phyloP scores from a whole-genome alignment of 768 basidiomycete genomes.

The Pholiota conissans region DNA sequence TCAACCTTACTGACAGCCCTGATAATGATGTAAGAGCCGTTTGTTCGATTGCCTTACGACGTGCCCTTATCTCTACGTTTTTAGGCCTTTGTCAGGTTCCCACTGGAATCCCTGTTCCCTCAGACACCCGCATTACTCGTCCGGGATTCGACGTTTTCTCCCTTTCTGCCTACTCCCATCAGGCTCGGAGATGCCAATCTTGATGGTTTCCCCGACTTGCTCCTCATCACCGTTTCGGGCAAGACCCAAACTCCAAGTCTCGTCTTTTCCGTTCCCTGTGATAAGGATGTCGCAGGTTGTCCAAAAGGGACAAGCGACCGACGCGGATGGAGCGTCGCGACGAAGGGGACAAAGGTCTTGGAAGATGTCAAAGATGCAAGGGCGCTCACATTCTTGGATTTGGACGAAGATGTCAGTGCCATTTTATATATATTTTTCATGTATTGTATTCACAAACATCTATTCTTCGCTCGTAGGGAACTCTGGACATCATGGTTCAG shows the following conservation, averaged over 20 bases:
- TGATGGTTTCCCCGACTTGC: slow-evolving; percentile 91
- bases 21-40: slow-evolving; percentile 49
- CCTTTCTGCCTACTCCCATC: slow-evolving; percentile 73
- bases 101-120: slow-evolving; percentile 61
- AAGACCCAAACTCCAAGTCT: slow-evolving; percentile 56
- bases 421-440: slow-evolving; percentile 18
- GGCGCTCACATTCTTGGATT: slow-evolving; percentile 79
- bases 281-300: slow-evolving; percentile 57
- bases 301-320: slow-evolving; percentile 44
- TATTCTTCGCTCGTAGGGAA: slow-evolving; percentile 52
- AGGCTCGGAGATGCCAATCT: slow-evolving; percentile 88
- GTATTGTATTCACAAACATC: background rate
- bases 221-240: slow-evolving; percentile 53
- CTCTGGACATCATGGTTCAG: slow-evolving; percentile 89
- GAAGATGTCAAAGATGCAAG: slow-evolving; percentile 75
- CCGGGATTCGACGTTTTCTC: slow-evolving; percentile 61
- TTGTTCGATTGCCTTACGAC: background rate
- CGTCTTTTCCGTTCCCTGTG: slow-evolving; percentile 64
- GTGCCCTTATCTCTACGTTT: background rate
- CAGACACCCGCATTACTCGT: slow-evolving; percentile 61
- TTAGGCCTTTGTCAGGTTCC: slow-evolving; percentile 68
- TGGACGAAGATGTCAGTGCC: slow-evolving; percentile 96
- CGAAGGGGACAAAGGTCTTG: slow-evolving; percentile 59
- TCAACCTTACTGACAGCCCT: slow-evolving; percentile 55
- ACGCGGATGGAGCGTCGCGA: slow-evolving; percentile 64